Percentiles rank a stretch among this genome's conserved stretches.
Evolutionary conservation across 768 basidiomycete genomes (phyloP).

Genomic region (Dacryopinax spathularia): DNA sequence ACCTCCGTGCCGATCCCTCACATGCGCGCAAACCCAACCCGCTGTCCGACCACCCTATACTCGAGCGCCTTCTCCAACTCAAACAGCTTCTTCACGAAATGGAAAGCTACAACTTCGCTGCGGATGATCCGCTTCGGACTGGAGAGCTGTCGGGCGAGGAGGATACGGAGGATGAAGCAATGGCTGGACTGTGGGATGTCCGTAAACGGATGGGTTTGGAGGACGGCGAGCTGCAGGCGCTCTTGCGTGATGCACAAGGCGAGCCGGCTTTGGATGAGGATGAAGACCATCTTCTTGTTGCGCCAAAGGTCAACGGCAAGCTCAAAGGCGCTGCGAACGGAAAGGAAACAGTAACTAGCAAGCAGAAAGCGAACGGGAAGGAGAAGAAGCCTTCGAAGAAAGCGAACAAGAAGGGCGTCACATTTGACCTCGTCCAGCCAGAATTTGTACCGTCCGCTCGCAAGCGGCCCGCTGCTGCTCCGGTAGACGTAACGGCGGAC

Average conservation of each 20-base stretch:
- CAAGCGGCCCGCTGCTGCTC: constrained; percentile 17
- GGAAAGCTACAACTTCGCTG: constrained; percentile 66
- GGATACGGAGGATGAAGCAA: constrained; percentile 32
- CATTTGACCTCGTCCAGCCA: constrained; percentile 71
- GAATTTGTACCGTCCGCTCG: constrained; percentile 36
- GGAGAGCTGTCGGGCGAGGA: constrained; percentile 10
- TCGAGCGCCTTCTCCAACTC: constrained; percentile 60
- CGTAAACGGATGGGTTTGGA: constrained; percentile 20
- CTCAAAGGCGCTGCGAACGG: constrained; percentile 13
- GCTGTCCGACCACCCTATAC: constrained; percentile 49
- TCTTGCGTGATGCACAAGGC: constrained; percentile 39
- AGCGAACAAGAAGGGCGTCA: constrained; percentile 14
- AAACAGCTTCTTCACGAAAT: constrained; percentile 70
- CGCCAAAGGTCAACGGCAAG: constrained; percentile 7
- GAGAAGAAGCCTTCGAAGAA: constrained; percentile 32
- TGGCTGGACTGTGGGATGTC: constrained; percentile 12
- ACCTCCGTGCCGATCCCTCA: constrained; percentile 60
- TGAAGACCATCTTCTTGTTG: constrained; percentile 12
- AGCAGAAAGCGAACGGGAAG: constrained; percentile 18
- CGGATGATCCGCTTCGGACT: constrained; percentile 17
- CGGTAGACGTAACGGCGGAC: constrained; percentile 3
- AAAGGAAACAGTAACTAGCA: constrained; percentile 14
- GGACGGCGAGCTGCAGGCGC: constrained; percentile 38
- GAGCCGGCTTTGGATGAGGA: background rate
- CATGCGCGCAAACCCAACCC: constrained; percentile 46